Evolutionary conservation across 2,329 filamentous ascomycete species (phyloP).

Genomic region (Podosphaera leucotricha): DNA sequence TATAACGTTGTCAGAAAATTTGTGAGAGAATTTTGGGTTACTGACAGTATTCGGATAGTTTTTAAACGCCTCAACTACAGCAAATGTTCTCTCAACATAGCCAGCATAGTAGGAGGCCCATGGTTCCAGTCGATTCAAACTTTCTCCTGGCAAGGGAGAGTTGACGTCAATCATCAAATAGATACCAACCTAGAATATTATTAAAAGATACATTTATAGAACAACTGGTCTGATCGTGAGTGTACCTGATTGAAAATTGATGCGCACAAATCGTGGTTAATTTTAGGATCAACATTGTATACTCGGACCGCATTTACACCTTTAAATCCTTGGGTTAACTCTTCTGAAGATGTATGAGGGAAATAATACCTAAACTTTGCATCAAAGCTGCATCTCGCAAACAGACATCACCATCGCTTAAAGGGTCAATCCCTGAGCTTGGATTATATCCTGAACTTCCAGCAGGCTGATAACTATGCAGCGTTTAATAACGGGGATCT

Average conservation of each 20-base stretch:
- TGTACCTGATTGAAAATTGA: constrained; percentile 38
- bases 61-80: constrained; percentile 42
- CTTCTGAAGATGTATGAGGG: neutral
- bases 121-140: constrained; percentile 28
- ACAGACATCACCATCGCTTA: constrained; percentile 33
- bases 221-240: too few relatives aligned
- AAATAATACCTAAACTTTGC: constrained; percentile 28
- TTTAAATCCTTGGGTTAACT: constrained; percentile 3
- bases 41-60: constrained; percentile 35
- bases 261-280: constrained; percentile 43
- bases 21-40: too few relatives aligned
- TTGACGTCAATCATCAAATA: constrained; percentile 49
- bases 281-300: constrained; percentile 41
- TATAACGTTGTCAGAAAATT: neutral
- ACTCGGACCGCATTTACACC: constrained; percentile 43
- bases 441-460: constrained; percentile 39
- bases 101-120: constrained; percentile 33
- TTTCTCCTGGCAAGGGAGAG: constrained; percentile 34
- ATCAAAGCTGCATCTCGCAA: constrained; percentile 41
- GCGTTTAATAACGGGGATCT: neutral
- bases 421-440: constrained; percentile 27
- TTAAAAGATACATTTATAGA: too few relatives aligned
- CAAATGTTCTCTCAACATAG: constrained; percentile 43
- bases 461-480: constrained; percentile 34
- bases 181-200: constrained; percentile 25